Base-by-base conservation (phyloP, 352 stramenopile genomes). In the Globisporangium uncinulatum region DNA sequence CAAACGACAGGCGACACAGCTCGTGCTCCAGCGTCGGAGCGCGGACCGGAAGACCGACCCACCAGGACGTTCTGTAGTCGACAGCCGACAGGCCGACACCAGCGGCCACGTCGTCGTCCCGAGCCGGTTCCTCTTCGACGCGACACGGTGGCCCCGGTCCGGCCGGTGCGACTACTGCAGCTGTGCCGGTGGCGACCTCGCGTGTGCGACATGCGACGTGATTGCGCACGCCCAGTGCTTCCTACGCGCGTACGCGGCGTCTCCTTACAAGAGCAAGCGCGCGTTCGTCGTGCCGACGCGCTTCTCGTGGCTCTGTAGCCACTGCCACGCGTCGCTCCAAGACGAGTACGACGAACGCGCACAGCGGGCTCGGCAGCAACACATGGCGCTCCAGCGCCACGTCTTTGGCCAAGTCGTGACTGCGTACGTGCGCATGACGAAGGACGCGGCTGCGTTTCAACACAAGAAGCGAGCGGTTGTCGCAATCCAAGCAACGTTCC, bases 381-480 rank as follows among this genome's bases (percentile, higher is more conserved):
- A 81, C 43, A 69, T 86, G 29, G 56, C 67, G 6, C 65, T 73
- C 53, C 72, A 86, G 56, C 71, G 79, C 48, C 62, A 65, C 47
- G 61, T 84, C n/a, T 76, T 86, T 31, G 67, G 69, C 17, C 73
- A 73, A 21, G 70, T 82, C 43, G 72, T 79, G 56, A 76, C 73
- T 2, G 80, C 77, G 6, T 90, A 90, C 59, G 69, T 86, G 17
- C 66, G 80, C 37, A 90, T 90, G 80, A 73, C 71, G 11, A 73
- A 75, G 32, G 80, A 90, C 48, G 77, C 80, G 11, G 52, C 65
- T 17, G 41, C 65, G 11, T 90, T 88, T 51, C 69, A 76, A 17
- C 56, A 62, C n/a, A 88, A 90, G 54, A 84, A 86, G 57, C 56
- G 71, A 4, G 65, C 75, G 9, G 75, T 83, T 29, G 62, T 87